Evolutionary conservation across 1,284 basidiomycete genomes (phyloP).

Genomic region (Ganoderma meredithae): DNA sequence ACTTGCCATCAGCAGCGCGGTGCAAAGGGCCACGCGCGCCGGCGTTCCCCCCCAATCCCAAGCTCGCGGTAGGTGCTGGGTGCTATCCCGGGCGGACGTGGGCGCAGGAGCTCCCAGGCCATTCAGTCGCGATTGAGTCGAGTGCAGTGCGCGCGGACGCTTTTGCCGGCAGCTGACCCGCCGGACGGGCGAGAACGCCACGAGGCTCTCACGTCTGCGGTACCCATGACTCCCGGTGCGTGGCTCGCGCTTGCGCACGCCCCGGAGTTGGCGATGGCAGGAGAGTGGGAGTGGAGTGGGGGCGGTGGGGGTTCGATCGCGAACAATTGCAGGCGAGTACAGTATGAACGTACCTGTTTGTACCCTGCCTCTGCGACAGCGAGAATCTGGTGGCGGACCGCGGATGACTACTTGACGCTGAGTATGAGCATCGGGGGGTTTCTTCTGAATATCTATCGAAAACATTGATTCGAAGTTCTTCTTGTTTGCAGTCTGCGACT

Average conservation of each 20-base stretch:
- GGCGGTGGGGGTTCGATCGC: neutral
- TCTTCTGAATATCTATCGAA: neutral
- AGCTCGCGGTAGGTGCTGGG: constrained; percentile 2
- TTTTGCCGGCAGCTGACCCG: constrained; percentile 8
- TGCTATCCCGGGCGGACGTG: constrained; percentile 8
- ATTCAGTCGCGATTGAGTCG: constrained; percentile 12
- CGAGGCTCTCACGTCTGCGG: constrained; percentile 8
- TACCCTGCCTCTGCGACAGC: neutral
- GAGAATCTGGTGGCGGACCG: neutral
- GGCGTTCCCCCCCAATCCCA: neutral
- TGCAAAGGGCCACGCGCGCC: neutral
- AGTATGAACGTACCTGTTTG: neutral
- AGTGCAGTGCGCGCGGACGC: constrained; percentile 5
- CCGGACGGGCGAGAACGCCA: constrained; percentile 8
- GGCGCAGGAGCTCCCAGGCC: constrained; percentile 9
- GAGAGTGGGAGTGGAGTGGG: too few species aligned
- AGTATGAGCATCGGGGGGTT: too few species aligned
- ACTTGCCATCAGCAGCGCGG: neutral
- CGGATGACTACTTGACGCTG: neutral
- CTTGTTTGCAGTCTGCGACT: neutral
- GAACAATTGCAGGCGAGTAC: neutral
- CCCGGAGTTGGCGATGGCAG: neutral
- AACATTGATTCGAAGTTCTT: neutral
- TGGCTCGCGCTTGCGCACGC: neutral
- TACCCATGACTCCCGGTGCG: constrained; percentile 12